Base-by-base conservation (phyloP, 2,329 filamentous ascomycete species). In the Thermoascus crustaceus region DNA sequence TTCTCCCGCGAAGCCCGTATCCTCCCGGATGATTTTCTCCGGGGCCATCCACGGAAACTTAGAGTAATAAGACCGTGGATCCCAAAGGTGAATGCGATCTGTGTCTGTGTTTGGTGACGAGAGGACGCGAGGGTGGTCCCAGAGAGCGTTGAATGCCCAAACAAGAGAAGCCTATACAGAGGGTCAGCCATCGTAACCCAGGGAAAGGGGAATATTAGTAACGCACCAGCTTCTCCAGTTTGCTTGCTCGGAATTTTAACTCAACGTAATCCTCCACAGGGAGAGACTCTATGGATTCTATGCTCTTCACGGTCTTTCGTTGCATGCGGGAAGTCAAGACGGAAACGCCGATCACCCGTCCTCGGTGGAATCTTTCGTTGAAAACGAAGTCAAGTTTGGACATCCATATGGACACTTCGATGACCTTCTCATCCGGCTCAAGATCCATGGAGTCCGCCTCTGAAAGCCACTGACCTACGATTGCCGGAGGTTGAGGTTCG, bases 21-120 rank as follows among this genome's bases (percentile, higher is more conserved):
- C 27, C 30, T 37, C 30, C 35, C 35, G 32, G 27, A 37, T 20
- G 4, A 26, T n/a, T 17, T 37, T 37, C 19, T 32, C 35, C 3
- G 35, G 35, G n/a, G 23, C 35, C 11, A 32, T 14, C 7, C 35
- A 32, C n/a, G 7, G 20, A 8, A 32, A 14, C 8, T 7, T 32
- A 16, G 9, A 32, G 5, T 10, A n/a, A 10, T 17, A 33, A 19
- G 7, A 11, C 7, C 5, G 16, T 16, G 34, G 17, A 18, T 31
- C 6, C 34, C 34, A 37, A 20, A 32, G 34, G 3, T 17, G n/a
- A 16, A 37, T 7, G 14, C 27, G 21, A 10, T 29, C 4, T 1
- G 24, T 11, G 14, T 5, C 10, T 10, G 33, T 19, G 19, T 4
- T 17, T 23, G 34, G 27, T 4, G 18, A 32, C 20, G 26, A 31